Conservation (phyloP, 257 asterid species). For the Ilex asprella region DNA sequence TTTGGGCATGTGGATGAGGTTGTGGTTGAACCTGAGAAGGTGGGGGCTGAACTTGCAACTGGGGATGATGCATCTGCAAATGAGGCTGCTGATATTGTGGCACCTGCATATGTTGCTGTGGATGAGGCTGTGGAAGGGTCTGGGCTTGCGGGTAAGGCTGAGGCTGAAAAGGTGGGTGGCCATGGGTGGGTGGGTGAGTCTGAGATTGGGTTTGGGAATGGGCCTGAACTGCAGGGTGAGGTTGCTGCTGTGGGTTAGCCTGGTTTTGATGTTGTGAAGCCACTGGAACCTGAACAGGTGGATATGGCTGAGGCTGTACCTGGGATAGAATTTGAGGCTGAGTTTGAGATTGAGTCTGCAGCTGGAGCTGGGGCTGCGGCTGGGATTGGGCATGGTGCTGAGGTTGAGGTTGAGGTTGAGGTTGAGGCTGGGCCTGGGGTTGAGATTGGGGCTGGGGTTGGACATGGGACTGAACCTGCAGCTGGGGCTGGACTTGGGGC, state of each 20-base stretch:
- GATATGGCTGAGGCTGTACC: constrained; percentile 26
- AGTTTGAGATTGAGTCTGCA: constrained; percentile 26
- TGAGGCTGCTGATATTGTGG: constrained; percentile 53
- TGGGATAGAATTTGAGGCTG: constrained; percentile 32
- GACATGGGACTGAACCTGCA: constrained; percentile 9
- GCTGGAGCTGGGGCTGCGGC: constrained; percentile 22
- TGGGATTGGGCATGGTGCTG: constrained; percentile 30
- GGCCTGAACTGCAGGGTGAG: constrained; percentile 38
- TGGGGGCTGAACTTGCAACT: neutral
- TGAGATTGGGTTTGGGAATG: constrained; percentile 44
- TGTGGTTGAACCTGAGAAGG: constrained; percentile 26
- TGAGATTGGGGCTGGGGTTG: constrained; percentile 29
- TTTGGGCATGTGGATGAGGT: constrained; percentile 32
- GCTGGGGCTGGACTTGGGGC: constrained; percentile 29
- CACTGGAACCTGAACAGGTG: constrained; percentile 29
- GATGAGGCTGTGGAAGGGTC: constrained; percentile 36
- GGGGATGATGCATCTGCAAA: constrained; percentile 32
- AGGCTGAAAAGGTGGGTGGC: constrained; percentile 35
- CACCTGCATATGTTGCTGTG: constrained; percentile 41
- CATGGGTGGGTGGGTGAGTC: constrained; percentile 34
- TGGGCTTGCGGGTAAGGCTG: constrained; percentile 32
- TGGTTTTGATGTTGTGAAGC: constrained; percentile 39
- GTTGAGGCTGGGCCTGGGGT: constrained; percentile 35
- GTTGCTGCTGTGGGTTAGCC: constrained; percentile 34
- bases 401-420: constrained; percentile 34